Evolutionary conservation across 2,329 filamentous ascomycete genomes (phyloP), one percentile per base, ranked within the genome.

Genomic region (Xylariaceae sp.): DNA sequence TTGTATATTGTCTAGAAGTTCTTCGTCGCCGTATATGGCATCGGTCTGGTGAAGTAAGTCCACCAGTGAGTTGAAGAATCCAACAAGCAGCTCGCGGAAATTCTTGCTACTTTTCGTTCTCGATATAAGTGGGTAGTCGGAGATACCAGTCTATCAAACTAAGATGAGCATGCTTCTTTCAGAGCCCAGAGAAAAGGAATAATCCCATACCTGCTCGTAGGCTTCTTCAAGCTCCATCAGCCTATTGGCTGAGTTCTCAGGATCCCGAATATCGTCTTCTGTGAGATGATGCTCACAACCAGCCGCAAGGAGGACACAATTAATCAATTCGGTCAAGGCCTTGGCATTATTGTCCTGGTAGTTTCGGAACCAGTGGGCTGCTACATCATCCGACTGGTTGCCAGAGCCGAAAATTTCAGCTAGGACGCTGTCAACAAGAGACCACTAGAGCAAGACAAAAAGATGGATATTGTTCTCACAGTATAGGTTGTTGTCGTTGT

Each of bases 61-160:
- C 61, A 96, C 80, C 19, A 97, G 76, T 0, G 86, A 80, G 56
- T 83, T 75, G 69, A 96, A 91, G 72, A 97, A 96, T 57, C 83
- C 82, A 48, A 87, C 79, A 15, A 99, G 77, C 44, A 86, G 79
- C 37, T 87, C 80, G 59, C 89, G 88, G 72, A 97, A 96, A 22
- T 86, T 82, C 60, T 83, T 82, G 59, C 83, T 87, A 54, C 84
- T 84, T 69, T 88, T 92, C 37, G 85, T 80, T 71, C 86, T 92
- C 15, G 90, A 88, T 54, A 95, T 88, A 42, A 99, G 80, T 37
- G 94, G 94, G 66, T 99, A 99, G 46, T 97, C 94, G 30, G 88
- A 87, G 47, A 92, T 86, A 68, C 59, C 68, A 36, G 67, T 69
- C 66, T 88, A 84, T 78, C 87, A 81, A 76, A 86, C n/a, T 57